Percentiles rank a stretch among this genome's conserved stretches.
Evolutionary conservation across 441 rosid genomes (phyloP).

Genomic region (Bocquillonia castaneifolia): DNA sequence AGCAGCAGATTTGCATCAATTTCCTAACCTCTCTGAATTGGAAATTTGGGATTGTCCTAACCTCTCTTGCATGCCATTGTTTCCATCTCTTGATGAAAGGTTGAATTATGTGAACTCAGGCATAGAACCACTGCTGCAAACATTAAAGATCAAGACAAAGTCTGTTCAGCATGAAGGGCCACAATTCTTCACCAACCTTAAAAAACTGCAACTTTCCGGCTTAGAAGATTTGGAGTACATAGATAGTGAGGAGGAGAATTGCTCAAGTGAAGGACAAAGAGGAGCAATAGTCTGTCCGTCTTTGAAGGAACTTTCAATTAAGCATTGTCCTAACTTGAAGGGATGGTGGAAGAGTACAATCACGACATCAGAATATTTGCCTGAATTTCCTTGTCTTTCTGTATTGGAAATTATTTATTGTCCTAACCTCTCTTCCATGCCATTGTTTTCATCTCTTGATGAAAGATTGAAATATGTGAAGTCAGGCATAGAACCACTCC

Average conservation of each 20-base stretch:
- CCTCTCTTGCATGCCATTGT: conserved; percentile 19
- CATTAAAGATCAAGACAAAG: neutral
- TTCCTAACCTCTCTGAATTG: conserved; percentile 20
- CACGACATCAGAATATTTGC: neutral
- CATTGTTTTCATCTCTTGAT: conserved; percentile 24
- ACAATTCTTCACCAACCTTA: neutral
- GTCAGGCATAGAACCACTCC: conserved; percentile 5
- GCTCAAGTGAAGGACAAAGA: neutral
- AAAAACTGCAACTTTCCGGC: neutral
- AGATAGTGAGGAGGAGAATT: neutral
- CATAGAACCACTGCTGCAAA: conserved; percentile 3
- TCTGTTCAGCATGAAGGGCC: neutral
- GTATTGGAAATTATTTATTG: conserved; percentile 15
- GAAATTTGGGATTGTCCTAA: conserved; percentile 15
- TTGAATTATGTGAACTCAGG: neutral
- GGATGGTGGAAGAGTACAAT: conserved; percentile 18
- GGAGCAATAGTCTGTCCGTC: neutral
- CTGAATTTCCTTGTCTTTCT: conserved; percentile 21
- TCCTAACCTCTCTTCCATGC: conserved; percentile 19
- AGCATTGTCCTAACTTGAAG: neutral
- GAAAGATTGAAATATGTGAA: neutral
- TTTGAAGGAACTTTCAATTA: neutral
- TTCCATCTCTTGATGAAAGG: conserved; percentile 14
- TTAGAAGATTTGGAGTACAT: conserved; percentile 1
- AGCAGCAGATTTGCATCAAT: neutral